These are phyloP conservation scores for Thelephora aurantiotincta DNA, from an alignment of 768 basidiomycete genomes.

Conservation along the genomic window DNA sequence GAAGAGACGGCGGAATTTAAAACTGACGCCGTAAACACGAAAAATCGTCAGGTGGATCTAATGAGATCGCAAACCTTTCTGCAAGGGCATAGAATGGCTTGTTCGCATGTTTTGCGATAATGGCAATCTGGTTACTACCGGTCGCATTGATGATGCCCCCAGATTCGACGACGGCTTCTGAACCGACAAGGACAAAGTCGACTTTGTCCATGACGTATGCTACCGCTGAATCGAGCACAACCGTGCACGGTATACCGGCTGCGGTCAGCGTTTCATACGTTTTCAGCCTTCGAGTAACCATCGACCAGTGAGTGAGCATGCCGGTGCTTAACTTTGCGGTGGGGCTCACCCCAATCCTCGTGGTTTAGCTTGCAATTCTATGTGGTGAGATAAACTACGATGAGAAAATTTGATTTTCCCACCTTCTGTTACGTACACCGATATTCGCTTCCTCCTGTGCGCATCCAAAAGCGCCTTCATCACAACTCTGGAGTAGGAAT, in stretches of 20 bases:
- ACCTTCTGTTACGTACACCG: slow-evolving; percentile 89
- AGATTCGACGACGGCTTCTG: slow-evolving; percentile 95
- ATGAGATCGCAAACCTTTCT: slow-evolving; percentile 46
- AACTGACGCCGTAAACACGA: slow-evolving; percentile 31
- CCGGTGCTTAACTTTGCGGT: slow-evolving; percentile 4
- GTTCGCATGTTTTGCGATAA: slow-evolving; percentile 86
- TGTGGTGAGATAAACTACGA: too few relatives aligned
- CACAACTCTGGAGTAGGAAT: slow-evolving; percentile 93
- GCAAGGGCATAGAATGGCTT: slow-evolving; percentile 96
- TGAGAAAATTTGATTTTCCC: too few relatives aligned
- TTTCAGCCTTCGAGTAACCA: slow-evolving; percentile 46
- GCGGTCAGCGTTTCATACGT: slow-evolving; percentile 80
- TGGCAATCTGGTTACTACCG: slow-evolving; percentile 92
- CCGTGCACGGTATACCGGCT: slow-evolving; percentile 87
- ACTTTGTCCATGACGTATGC: slow-evolving; percentile 96
- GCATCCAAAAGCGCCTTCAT: slow-evolving; percentile 85
- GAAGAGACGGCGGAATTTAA: slow-evolving; percentile 95
- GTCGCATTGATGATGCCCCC: slow-evolving; percentile 88
- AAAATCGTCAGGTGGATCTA: slow-evolving; percentile 7
- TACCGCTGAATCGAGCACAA: slow-evolving; percentile 92
- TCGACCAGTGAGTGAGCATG: neutral
- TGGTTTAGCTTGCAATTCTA: slow-evolving; percentile 42
- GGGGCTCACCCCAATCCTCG: slow-evolving; percentile 65
- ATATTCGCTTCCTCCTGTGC: slow-evolving; percentile 84
- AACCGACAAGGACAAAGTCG: slow-evolving; percentile 90